Percentiles rank a stretch among this genome's conserved stretches.
Evolutionary conservation across 441 rosid genomes (phyloP).

Genomic region (Corymbia calophylla): DNA sequence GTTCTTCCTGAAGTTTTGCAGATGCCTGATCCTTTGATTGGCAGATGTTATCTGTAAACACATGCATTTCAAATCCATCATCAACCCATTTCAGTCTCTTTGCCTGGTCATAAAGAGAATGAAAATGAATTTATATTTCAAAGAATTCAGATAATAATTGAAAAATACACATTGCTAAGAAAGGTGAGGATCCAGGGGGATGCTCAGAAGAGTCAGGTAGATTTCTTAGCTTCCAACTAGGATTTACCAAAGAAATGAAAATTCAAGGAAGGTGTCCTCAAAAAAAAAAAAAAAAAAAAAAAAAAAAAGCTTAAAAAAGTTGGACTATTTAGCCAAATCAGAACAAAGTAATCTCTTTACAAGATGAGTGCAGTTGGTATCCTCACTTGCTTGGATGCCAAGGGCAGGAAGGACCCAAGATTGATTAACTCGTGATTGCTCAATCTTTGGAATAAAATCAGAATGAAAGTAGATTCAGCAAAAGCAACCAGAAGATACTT

Average conservation of each 20-base stretch:
- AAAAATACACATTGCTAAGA: neutral
- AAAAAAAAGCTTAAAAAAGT: no score
- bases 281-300: no score
- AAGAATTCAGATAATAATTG: neutral
- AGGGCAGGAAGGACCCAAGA: neutral
- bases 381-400: neutral
- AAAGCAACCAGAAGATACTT: neutral
- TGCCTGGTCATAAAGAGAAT: conserved; percentile 31
- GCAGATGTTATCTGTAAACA: conserved; percentile 32
- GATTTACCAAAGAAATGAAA: neutral
- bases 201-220: neutral
- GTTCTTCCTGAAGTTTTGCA: conserved; percentile 26
- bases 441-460: neutral
- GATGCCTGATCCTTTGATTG: conserved; percentile 18
- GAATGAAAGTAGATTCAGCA: neutral
- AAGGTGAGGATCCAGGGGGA: neutral
- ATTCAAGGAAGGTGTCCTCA: neutral
- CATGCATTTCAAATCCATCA: conserved; percentile 64
- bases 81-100: conserved; percentile 78
- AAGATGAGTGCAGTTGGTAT: neutral
- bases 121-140: neutral
- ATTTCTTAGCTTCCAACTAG: neutral
- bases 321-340: neutral
- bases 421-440: neutral
- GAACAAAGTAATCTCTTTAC: neutral